Evolutionary conservation across 2,329 filamentous ascomycete species (phyloP).

Genomic region (Alternaria sp.): DNA sequence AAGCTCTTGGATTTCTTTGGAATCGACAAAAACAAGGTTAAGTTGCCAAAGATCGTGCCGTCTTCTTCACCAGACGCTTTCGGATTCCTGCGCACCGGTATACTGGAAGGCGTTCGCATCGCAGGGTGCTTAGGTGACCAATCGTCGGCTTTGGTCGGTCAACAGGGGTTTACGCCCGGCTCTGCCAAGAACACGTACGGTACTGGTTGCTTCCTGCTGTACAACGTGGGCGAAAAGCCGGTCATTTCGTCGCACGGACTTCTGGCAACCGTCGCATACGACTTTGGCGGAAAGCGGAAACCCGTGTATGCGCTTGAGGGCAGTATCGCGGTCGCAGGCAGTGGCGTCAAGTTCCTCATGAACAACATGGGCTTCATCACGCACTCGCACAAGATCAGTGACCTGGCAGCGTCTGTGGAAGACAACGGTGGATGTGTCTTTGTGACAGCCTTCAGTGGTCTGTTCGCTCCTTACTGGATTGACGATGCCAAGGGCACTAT

Average conservation of each 20-base stretch:
- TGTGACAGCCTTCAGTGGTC: constrained; percentile 87
- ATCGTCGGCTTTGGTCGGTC: constrained; percentile 83
- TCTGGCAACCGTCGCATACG: constrained; percentile 84
- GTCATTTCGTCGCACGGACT: constrained; percentile 85
- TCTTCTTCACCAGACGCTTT: constrained; percentile 78
- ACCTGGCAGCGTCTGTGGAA: constrained; percentile 67
- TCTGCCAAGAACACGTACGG: constrained; percentile 91
- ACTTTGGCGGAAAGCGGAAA: constrained; percentile 72
- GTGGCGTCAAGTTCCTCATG: constrained; percentile 74
- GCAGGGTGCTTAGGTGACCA: constrained; percentile 89
- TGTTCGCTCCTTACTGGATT: constrained; percentile 95
- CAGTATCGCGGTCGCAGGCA: constrained; percentile 81
- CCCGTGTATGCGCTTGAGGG: constrained; percentile 83
- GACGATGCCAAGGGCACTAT: constrained; percentile 86
- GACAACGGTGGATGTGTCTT: constrained; percentile 85
- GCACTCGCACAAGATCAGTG: constrained; percentile 67
- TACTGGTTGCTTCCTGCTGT: constrained; percentile 86
- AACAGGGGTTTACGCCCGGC: constrained; percentile 82
- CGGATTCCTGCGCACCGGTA: constrained; percentile 69
- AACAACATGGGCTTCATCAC: constrained; percentile 70
- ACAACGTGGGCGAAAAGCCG: constrained; percentile 84
- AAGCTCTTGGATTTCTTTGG: constrained; percentile 79
- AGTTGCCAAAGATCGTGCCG: constrained; percentile 81
- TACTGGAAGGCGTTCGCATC: constrained; percentile 73
- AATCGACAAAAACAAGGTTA: constrained; percentile 73